Conservation (phyloP, 257 asterid genomes). For the Paulownia fortunei region DNA sequence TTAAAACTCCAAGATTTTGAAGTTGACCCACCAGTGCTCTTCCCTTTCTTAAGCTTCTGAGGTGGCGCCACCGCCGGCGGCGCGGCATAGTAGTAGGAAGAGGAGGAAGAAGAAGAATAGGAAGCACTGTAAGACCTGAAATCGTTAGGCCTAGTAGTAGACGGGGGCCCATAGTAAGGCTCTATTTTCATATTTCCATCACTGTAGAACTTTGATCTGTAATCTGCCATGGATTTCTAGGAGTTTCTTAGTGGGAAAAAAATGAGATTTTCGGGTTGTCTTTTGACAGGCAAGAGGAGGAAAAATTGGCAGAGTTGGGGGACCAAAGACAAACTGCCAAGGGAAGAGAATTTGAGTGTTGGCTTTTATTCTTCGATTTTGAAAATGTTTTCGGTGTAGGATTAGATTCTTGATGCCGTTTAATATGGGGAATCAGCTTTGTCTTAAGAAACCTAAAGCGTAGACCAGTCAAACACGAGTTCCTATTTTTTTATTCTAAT, state of each 20-base stretch:
- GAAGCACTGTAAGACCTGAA: constrained; percentile 51
- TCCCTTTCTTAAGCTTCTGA: constrained; percentile 44
- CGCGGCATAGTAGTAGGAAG: constrained; percentile 24
- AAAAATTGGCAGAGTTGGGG: neutral
- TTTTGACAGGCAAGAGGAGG: neutral
- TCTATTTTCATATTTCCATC: constrained; percentile 49
- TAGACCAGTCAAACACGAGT: constrained; percentile 36
- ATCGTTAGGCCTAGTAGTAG: constrained; percentile 24
- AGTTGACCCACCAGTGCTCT: constrained; percentile 42
- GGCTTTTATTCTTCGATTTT: neutral
- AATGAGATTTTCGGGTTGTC: neutral
- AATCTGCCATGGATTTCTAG: constrained; percentile 44
- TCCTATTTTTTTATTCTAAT: neutral
- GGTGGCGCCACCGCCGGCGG: constrained; percentile 24
- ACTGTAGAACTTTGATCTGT: constrained; percentile 45
- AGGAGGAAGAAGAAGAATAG: constrained; percentile 20
- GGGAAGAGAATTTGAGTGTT: constrained; percentile 14
- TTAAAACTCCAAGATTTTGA: constrained; percentile 45
- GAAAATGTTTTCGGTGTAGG: neutral
- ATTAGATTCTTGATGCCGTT: neutral
- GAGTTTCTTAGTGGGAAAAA: neutral
- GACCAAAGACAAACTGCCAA: neutral
- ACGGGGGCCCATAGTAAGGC: constrained; percentile 39
- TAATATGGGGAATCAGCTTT: neutral
- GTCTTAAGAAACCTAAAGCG: neutral